phyloP scores from a whole-genome alignment of 1,284 basidiomycete species.

The Ganoderma lingzhi region DNA sequence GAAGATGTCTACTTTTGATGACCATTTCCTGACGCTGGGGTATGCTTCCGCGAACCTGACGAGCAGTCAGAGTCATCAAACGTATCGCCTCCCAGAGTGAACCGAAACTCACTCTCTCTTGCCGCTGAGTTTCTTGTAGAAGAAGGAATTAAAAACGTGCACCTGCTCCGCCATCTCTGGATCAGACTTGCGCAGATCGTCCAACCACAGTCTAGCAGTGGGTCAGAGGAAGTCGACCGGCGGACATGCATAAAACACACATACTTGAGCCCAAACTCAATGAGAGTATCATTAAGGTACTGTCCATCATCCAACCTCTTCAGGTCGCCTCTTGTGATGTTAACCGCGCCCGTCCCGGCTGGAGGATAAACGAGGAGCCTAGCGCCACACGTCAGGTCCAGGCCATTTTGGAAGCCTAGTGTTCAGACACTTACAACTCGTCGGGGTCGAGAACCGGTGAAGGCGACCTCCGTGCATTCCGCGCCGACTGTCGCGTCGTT shows the following conservation, averaged over 20 bases:
- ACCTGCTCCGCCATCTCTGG: constrained; percentile 69
- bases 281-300: constrained; percentile 94
- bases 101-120: constrained; percentile 54
- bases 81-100: constrained; percentile 7
- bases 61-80: constrained; percentile 9
- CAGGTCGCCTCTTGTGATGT: constrained; percentile 82
- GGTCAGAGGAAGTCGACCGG: not conserved
- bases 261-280: constrained; percentile 94
- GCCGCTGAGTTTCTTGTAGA: constrained; percentile 92
- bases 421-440: constrained; percentile 60
- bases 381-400: not conserved
- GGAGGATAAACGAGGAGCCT: constrained; percentile 84
- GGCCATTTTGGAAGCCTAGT: not conserved
- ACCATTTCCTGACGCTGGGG: constrained; percentile 93
- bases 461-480: constrained; percentile 10
- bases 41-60: constrained; percentile 74
- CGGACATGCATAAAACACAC: constrained; percentile 38
- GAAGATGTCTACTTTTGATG: constrained; percentile 87
- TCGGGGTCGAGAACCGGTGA: constrained; percentile 57
- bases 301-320: constrained; percentile 78
- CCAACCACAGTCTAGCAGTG: constrained; percentile 70
- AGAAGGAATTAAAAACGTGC: constrained; percentile 96
- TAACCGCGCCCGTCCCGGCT: constrained; percentile 74
- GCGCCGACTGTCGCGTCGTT: constrained; percentile 29
- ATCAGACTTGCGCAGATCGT: constrained; percentile 65